Conservation (phyloP, 2,329 filamentous ascomycete species). For the Fusarium sp. region DNA sequence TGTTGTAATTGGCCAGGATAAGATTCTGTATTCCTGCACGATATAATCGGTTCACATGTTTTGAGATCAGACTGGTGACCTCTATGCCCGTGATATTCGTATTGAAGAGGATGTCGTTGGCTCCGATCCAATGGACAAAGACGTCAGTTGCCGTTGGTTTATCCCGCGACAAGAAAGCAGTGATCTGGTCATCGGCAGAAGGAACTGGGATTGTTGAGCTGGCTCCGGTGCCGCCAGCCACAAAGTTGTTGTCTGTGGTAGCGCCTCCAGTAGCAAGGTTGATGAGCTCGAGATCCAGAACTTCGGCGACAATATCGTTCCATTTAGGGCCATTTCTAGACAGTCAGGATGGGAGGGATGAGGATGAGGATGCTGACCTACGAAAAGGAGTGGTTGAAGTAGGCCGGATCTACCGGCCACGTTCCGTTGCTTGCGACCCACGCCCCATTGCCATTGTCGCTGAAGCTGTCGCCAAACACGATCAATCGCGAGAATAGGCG, state of each 20-base stretch:
- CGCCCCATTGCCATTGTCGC: slow-evolving; percentile 32
- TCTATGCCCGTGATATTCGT: slow-evolving; percentile 25
- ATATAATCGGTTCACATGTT: slow-evolving; percentile 8
- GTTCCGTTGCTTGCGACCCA: slow-evolving; percentile 31
- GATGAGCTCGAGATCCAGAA: slow-evolving; percentile 18
- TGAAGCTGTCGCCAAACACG: slow-evolving; percentile 37
- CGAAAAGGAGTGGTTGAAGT: slow-evolving; percentile 31
- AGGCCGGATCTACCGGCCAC: slow-evolving; percentile 31
- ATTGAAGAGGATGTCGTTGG: slow-evolving; percentile 30
- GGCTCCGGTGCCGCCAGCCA: slow-evolving; percentile 25
- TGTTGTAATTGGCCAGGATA: slow-evolving; percentile 22
- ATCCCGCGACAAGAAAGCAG: slow-evolving; percentile 14
- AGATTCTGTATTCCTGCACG: slow-evolving; percentile 25
- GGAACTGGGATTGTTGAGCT: slow-evolving; percentile 21
- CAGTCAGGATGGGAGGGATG: neutral
- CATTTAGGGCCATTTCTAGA: slow-evolving; percentile 20
- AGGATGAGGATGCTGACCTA: fast-evolving
- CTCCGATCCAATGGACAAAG: slow-evolving; percentile 33
- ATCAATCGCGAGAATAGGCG: slow-evolving; percentile 5
- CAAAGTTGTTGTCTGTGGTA: slow-evolving; percentile 22
- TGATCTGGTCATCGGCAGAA: slow-evolving; percentile 20
- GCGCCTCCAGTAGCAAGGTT: slow-evolving; percentile 30
- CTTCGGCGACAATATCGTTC: slow-evolving; percentile 19
- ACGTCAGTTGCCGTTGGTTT: slow-evolving; percentile 1
- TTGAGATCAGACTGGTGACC: slow-evolving; percentile 16